These are phyloP conservation scores for Nothophaeocryptopus gaeumannii DNA, from an alignment of 2,329 filamentous ascomycete species.

Conservation along the genomic window DNA sequence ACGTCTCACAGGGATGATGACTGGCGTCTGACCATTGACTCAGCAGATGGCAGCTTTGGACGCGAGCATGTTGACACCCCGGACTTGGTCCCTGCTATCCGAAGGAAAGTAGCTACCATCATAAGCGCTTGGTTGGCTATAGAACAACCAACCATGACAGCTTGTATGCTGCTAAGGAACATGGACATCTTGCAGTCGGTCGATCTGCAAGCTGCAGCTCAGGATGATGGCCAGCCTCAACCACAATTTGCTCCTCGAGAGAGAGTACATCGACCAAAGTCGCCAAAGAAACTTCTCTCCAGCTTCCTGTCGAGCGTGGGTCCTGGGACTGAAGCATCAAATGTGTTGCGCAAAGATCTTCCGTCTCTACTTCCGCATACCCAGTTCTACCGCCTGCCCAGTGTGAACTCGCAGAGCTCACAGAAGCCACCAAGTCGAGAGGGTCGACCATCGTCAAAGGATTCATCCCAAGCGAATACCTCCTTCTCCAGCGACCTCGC, in stretches of 20 bases:
- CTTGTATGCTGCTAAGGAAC: constrained; percentile 72
- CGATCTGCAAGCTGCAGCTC: constrained; percentile 31
- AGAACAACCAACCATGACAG: constrained; percentile 61
- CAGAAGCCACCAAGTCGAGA: constrained; percentile 39
- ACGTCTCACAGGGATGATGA: constrained; percentile 53
- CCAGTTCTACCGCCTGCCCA: constrained; percentile 23
- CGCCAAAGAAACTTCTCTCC: constrained; percentile 85
- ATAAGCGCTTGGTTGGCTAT: constrained; percentile 60
- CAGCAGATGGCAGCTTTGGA: constrained; percentile 67
- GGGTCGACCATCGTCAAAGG: constrained; percentile 34
- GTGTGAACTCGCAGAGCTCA: constrained; percentile 27
- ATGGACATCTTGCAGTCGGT: constrained; percentile 72
- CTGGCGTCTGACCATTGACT: constrained; percentile 58
- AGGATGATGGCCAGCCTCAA: constrained; percentile 21
- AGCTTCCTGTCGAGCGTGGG: constrained; percentile 67
- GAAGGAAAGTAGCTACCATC: constrained; percentile 28
- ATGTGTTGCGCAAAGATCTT: constrained; percentile 28
- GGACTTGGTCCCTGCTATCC: constrained; percentile 59
- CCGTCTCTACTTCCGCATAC: constrained; percentile 27
- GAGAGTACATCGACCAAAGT: constrained; percentile 70
- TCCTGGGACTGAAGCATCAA: constrained; percentile 36
- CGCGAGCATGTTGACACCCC: constrained; percentile 70
- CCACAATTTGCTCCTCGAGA: constrained; percentile 25
- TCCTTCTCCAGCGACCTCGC: constrained; percentile 45
- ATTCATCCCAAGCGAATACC: constrained; percentile 21